A percentile compares a stretch with the other conserved stretches of the same genome.
Conservation (phyloP, 2,329 filamentous ascomycete genomes). For the Talaromyces sp. region DNA sequence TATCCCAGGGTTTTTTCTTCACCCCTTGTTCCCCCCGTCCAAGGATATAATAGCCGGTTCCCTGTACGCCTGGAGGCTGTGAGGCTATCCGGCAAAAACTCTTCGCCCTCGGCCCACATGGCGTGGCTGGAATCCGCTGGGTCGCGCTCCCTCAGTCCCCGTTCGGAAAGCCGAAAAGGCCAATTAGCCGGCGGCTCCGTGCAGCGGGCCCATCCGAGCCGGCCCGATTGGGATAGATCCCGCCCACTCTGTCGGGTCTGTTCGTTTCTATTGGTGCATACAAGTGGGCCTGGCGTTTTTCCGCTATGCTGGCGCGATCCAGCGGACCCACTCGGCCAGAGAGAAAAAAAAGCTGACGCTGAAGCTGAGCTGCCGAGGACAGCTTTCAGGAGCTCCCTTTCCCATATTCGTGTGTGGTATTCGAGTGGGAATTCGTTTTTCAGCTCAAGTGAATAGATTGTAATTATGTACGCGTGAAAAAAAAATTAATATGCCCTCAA, state of each 20-base stretch:
- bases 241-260: neutral
- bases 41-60: too few species aligned
- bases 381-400: neutral
- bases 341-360: neutral
- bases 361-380: neutral
- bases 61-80: too few species aligned
- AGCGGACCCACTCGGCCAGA: neutral
- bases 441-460: too few species aligned
- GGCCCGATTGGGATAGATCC: slow-evolving; percentile 5
- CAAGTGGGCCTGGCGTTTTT: neutral
- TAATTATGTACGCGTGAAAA: neutral
- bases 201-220: slow-evolving; percentile 2
- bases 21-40: too few species aligned
- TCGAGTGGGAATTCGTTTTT: too few species aligned
- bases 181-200: neutral
- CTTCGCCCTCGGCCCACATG: neutral
- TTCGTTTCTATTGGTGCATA: neutral
- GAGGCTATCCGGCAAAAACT: neutral
- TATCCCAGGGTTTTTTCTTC: too few species aligned
- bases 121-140: neutral
- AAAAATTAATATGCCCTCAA: neutral
- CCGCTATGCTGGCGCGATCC: slow-evolving; percentile 1
- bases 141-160: neutral
- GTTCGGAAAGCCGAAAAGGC: slow-evolving; percentile 5
- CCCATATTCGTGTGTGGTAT: neutral